Percentiles rank a stretch among this genome's conserved stretches.
These are phyloP conservation scores for Colletotrichum cordylinicola DNA, from an alignment of 2,329 filamentous ascomycete species.

Conservation along the genomic window DNA sequence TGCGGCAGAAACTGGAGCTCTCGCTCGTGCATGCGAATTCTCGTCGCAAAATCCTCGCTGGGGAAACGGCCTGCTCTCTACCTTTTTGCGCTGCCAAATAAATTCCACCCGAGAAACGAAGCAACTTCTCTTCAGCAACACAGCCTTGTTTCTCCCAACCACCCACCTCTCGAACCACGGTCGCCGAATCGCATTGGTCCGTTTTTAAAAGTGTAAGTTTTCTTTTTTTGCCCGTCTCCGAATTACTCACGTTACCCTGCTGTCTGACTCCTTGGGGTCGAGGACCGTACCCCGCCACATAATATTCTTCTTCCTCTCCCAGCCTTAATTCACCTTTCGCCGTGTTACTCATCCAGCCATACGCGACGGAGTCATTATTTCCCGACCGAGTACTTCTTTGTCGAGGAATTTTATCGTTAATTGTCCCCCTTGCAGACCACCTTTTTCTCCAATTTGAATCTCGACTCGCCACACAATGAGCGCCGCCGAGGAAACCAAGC, in stretches of 20 bases:
- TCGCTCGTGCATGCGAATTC: slow-evolving; percentile 20
- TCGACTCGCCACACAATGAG: slow-evolving; percentile 36
- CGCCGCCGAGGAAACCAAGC: slow-evolving; percentile 45
- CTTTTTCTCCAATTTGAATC: not conserved
- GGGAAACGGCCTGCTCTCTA: not conserved
- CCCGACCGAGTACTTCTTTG: not conserved
- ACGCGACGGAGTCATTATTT: not conserved
- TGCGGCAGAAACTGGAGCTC: slow-evolving; percentile 24
- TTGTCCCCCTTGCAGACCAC: not conserved
- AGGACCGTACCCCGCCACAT: slow-evolving; percentile 18
- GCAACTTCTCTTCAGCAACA: not conserved
- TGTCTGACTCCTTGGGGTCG: slow-evolving; percentile 1
- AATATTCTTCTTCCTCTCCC: not conserved
- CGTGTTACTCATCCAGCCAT: not conserved
- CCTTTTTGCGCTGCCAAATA: slow-evolving; percentile 2
- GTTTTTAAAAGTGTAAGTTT: not conserved
- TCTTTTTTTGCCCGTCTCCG: not conserved
- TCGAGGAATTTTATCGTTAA: not conserved
- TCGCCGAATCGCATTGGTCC: not conserved
- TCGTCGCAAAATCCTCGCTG: slow-evolving; percentile 23
- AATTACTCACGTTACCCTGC: slow-evolving; percentile 5
- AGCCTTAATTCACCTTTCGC: not conserved
- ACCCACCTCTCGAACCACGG: not conserved
- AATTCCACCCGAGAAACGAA: not conserved
- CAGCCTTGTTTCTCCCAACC: not conserved